These are phyloP conservation scores for Globisporangium irregulare DNA, from an alignment of 352 stramenopile species.

Conservation along the genomic window DNA sequence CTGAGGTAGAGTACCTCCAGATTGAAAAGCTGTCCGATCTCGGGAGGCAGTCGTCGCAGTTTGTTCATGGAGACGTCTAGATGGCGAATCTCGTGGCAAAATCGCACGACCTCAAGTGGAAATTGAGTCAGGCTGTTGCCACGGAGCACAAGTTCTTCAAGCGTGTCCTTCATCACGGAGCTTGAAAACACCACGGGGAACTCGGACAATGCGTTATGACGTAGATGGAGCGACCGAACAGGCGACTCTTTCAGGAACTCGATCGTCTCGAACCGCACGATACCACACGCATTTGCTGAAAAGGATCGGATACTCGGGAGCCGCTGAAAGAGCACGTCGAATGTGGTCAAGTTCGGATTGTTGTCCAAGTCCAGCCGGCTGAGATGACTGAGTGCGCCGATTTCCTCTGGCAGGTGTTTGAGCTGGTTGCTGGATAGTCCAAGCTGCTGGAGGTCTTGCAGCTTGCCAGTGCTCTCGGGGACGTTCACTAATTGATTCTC, in stretches of 20 bases:
- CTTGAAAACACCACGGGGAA: conserved; percentile 40
- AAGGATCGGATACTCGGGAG: conserved; percentile 29
- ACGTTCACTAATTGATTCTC: conserved; percentile 44
- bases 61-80: conserved; percentile 55
- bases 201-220: conserved; percentile 39
- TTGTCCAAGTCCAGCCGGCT: conserved; percentile 35
- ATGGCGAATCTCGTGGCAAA: conserved; percentile 31
- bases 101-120: conserved; percentile 36
- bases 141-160: conserved; percentile 36
- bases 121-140: conserved; percentile 37
- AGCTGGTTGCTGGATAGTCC: conserved; percentile 43
- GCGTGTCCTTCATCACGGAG: conserved; percentile 43
- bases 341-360: conserved; percentile 35
- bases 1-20: conserved; percentile 42
- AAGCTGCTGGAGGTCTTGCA: conserved; percentile 41
- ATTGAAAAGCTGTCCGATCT: conserved; percentile 31
- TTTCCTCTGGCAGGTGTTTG: conserved; percentile 35
- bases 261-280: conserved; percentile 38
- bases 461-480: conserved; percentile 34
- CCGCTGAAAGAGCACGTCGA: conserved; percentile 36
- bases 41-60: conserved; percentile 32
- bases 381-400: conserved; percentile 29
- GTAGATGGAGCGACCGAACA: conserved; percentile 31
- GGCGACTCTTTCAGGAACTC: conserved; percentile 47
- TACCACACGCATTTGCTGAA: conserved; percentile 35